Conservation (phyloP, 176 grass and related monocot genomes). For the Olyra latifolia region DNA sequence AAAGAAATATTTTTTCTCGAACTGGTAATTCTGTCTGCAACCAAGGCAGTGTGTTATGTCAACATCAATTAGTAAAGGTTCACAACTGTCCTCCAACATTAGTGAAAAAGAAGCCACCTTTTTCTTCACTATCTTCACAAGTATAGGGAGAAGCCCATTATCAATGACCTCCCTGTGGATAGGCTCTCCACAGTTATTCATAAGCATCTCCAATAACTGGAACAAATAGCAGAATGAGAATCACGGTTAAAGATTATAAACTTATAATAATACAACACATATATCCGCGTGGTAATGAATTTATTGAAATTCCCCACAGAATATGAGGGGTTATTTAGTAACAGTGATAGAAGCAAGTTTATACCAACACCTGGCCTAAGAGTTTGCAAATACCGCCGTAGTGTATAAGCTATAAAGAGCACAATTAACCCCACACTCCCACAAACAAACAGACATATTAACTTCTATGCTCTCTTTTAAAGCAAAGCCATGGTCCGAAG, state of each 20-base stretch:
- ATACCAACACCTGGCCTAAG: background rate
- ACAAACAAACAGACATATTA: constrained; percentile 13
- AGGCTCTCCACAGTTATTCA: constrained; percentile 96
- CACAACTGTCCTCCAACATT: constrained; percentile 22
- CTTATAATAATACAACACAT: background rate
- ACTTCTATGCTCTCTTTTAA: background rate
- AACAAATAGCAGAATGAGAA: constrained; percentile 27
- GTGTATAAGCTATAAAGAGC: background rate
- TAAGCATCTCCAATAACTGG: constrained; percentile 95
- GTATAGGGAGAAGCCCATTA: constrained; percentile 71
- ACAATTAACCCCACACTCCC: constrained; percentile 1
- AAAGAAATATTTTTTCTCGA: constrained; percentile 94
- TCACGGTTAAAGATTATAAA: constrained; percentile 1
- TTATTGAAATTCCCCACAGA: background rate
- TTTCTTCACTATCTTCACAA: constrained; percentile 99
- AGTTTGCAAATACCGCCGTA: background rate
- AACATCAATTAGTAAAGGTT: constrained; percentile 23
- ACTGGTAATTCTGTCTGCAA: constrained; percentile 88
- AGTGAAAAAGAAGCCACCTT: constrained; percentile 54
- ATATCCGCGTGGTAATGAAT: background rate
- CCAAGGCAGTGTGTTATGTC: constrained; percentile 16
- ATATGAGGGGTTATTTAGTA: constrained; percentile 15
- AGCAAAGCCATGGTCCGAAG: background rate
- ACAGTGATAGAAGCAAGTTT: background rate
- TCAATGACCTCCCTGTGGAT: constrained; percentile 85